These are phyloP conservation scores for Diaporthe destruens DNA, from an alignment of 2,329 filamentous ascomycete genomes.

Conservation along the genomic window DNA sequence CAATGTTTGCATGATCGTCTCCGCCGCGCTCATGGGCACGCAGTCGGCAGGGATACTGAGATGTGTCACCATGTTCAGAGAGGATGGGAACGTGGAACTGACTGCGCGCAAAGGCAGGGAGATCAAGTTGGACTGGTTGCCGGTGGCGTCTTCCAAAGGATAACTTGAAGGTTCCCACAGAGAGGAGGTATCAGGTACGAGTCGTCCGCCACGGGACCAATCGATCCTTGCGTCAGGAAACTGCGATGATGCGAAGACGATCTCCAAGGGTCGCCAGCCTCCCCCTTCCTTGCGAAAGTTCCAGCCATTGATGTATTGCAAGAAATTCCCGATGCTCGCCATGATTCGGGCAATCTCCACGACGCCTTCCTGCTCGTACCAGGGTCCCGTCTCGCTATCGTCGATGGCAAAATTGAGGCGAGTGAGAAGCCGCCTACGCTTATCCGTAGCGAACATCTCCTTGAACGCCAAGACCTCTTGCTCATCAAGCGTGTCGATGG, in stretches of 20 bases:
- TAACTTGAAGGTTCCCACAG: not conserved
- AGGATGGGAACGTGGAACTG: not conserved
- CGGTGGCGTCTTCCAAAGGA: fast-evolving
- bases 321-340: not conserved
- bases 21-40: not conserved
- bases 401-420: not conserved
- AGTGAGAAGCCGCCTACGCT: not conserved
- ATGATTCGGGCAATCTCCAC: not conserved
- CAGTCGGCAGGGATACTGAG: not conserved
- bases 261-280: not conserved
- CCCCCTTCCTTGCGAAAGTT: not conserved
- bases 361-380: not conserved
- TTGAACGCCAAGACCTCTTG: not conserved
- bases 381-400: not conserved
- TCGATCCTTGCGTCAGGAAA: not conserved
- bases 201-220: too few relatives aligned
- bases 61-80: not conserved
- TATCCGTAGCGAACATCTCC: not conserved
- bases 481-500: not conserved
- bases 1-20: not conserved
- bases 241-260: not conserved
- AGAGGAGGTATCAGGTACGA: not conserved
- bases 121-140: not conserved
- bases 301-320: not conserved
- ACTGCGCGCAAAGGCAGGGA: not conserved